These are phyloP conservation scores for Russula compacta DNA, from an alignment of 768 basidiomycete species.

Conservation along the genomic window DNA sequence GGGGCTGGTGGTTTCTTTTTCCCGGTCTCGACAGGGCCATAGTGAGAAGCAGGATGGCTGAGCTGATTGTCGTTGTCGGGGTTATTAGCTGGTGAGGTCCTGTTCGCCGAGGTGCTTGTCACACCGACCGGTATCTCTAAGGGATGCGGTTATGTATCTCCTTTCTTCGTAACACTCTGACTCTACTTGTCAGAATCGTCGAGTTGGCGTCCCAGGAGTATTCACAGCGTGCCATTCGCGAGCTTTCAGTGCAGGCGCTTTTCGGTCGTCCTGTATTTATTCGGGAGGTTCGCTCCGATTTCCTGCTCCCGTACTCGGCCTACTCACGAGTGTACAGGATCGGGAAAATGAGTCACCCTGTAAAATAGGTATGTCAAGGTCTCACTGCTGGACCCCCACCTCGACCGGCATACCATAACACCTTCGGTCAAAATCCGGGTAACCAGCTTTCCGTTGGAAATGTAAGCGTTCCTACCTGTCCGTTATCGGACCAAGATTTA, in stretches of 20 bases:
- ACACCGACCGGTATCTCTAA: conserved; percentile 96
- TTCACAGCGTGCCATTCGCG: conserved; percentile 78
- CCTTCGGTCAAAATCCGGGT: conserved; percentile 64
- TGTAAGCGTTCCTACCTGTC: conserved; percentile 36
- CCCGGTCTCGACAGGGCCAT: conserved; percentile 37
- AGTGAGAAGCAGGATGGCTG: conserved; percentile 61
- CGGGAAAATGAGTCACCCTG: conserved; percentile 94
- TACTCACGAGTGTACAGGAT: conserved; percentile 45
- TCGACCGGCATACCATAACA: conserved; percentile 72
- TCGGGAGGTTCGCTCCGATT: conserved; percentile 60
- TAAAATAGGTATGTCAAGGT: conserved; percentile 84
- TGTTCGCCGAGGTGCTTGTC: conserved; percentile 98
- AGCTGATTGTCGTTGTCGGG: conserved; percentile 65
- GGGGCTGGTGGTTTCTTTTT: no score
- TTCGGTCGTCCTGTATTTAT: conserved; percentile 93
- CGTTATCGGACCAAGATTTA: not conserved
- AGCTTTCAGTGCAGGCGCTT: conserved; percentile 79
- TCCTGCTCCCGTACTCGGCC: not conserved
- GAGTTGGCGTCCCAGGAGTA: conserved; percentile 89
- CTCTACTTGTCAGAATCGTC: conserved; percentile 59
- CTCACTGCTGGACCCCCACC: conserved; percentile 71
- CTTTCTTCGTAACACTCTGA: conserved; percentile 16
- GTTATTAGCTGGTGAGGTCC: conserved; percentile 96
- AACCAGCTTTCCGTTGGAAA: conserved; percentile 92
- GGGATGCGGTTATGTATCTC: conserved; percentile 85